Percentiles rank a stretch among this genome's conserved stretches.
Evolutionary conservation across 2,329 filamentous ascomycete species (phyloP).

Genomic region (Diaporthe sp.): DNA sequence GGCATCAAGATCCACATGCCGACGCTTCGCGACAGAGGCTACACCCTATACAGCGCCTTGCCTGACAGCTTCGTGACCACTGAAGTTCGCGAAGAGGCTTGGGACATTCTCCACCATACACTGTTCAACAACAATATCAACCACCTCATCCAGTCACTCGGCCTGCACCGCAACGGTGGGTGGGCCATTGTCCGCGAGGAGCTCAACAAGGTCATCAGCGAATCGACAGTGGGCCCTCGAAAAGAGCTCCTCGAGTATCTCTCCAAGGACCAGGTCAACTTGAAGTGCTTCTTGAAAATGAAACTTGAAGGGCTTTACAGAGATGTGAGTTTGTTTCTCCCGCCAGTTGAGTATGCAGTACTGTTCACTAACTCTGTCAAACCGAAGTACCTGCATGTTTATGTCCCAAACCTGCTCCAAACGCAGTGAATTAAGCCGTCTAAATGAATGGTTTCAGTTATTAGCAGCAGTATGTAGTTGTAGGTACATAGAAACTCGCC

Average conservation of each 20-base stretch:
- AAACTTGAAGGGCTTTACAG: slow-evolving; percentile 25
- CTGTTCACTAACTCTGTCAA: not conserved
- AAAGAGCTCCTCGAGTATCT: slow-evolving; percentile 12
- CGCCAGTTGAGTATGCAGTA: not conserved
- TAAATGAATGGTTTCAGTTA: no score
- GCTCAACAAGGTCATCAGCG: not conserved
- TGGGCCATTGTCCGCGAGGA: slow-evolving; percentile 25
- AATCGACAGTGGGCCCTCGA: not conserved
- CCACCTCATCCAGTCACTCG: slow-evolving; percentile 3
- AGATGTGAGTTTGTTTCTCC: not conserved
- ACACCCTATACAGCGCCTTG: slow-evolving; percentile 18
- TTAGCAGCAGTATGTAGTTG: not conserved
- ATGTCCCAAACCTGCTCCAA: slow-evolving; percentile 19
- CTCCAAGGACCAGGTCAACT: not conserved
- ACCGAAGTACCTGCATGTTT: slow-evolving; percentile 7
- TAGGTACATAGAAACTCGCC: accelerated
- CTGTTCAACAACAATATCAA: slow-evolving; percentile 31
- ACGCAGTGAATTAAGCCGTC: not conserved
- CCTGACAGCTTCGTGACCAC: slow-evolving; percentile 28
- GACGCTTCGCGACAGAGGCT: slow-evolving; percentile 15
- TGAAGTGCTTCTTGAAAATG: slow-evolving; percentile 32
- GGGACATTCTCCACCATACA: slow-evolving; percentile 18
- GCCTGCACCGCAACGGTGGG: slow-evolving; percentile 20
- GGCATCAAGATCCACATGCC: slow-evolving; percentile 31
- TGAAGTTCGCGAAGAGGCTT: not conserved